Conservation (phyloP, 2,329 filamentous ascomycete species). For the Hypocreales sp. region DNA sequence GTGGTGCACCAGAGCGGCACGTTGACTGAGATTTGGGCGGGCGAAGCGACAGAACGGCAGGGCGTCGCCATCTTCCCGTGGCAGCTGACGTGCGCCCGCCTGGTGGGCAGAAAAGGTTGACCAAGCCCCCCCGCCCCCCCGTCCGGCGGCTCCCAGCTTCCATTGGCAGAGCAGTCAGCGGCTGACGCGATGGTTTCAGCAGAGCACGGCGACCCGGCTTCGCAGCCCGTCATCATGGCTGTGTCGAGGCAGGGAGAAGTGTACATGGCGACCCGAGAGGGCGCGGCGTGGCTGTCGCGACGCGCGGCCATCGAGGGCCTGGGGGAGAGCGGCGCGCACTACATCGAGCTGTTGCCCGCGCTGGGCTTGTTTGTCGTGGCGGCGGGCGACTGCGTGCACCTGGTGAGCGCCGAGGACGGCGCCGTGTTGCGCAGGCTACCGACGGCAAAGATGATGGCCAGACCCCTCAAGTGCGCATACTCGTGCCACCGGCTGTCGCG, state of each 20-base stretch:
- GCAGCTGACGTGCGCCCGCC: slow-evolving; percentile 32
- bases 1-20: slow-evolving; percentile 49
- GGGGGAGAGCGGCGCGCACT: slow-evolving; percentile 31
- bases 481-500: slow-evolving; percentile 23
- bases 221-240: slow-evolving; percentile 19
- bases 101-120: slow-evolving; percentile 29
- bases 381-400: slow-evolving; percentile 40
- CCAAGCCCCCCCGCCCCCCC: too few relatives aligned
- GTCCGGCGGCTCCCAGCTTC: too few relatives aligned
- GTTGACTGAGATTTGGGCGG: slow-evolving; percentile 35
- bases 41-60: slow-evolving; percentile 21
- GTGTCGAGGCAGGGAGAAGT: slow-evolving; percentile 34
- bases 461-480: slow-evolving; percentile 45
- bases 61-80: slow-evolving; percentile 35
- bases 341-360: slow-evolving; percentile 41
- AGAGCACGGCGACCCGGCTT: slow-evolving; percentile 4
- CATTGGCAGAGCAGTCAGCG: too few relatives aligned
- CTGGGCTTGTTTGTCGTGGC: slow-evolving; percentile 47
- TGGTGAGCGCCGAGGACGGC: slow-evolving; percentile 28
- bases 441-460: slow-evolving; percentile 40
- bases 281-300: slow-evolving; percentile 32
- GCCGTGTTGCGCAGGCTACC: slow-evolving; percentile 44
- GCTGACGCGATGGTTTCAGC: background rate
- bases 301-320: slow-evolving; percentile 23
- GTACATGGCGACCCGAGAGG: slow-evolving; percentile 26